phyloP scores from a whole-genome alignment of 2,329 filamentous ascomycete genomes.

The Davidsoniella australis region DNA sequence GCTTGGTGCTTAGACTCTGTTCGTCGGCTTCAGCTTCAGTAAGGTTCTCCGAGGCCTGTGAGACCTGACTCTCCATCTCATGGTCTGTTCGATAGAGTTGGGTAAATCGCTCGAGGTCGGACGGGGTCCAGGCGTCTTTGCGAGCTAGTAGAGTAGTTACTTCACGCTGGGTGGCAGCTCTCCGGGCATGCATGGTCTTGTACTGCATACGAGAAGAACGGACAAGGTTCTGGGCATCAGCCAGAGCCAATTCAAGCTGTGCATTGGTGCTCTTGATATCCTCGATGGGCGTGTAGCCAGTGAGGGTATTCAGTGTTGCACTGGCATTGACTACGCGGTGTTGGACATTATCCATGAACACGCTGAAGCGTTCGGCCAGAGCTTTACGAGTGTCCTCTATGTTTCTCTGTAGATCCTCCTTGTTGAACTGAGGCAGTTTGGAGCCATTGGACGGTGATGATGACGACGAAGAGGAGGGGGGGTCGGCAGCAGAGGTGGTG shows the following conservation, averaged over 20 bases:
- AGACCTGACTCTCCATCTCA: conserved; percentile 73
- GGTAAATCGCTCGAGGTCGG: conserved; percentile 88
- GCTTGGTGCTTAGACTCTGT: conserved; percentile 55
- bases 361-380: conserved; percentile 32
- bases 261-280: conserved; percentile 65
- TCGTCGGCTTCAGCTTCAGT: conserved; percentile 62
- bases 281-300: conserved; percentile 86
- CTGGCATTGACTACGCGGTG: conserved; percentile 70
- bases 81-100: conserved; percentile 83
- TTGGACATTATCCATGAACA: conserved; percentile 79
- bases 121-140: conserved; percentile 78
- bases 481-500: background rate
- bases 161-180: conserved; percentile 83
- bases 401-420: conserved; percentile 20
- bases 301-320: conserved; percentile 81
- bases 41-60: conserved; percentile 52
- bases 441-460: conserved; percentile 11
- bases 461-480: conserved; percentile 4
- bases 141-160: conserved; percentile 85
- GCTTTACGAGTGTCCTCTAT: conserved; percentile 18
- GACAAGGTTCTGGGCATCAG: conserved; percentile 45
- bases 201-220: conserved; percentile 58
- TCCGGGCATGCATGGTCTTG: conserved; percentile 65
- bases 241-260: conserved; percentile 41
- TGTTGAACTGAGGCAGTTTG: conserved; percentile 18